Conservation (phyloP, 768 basidiomycete species). For the Terana coerulea region DNA sequence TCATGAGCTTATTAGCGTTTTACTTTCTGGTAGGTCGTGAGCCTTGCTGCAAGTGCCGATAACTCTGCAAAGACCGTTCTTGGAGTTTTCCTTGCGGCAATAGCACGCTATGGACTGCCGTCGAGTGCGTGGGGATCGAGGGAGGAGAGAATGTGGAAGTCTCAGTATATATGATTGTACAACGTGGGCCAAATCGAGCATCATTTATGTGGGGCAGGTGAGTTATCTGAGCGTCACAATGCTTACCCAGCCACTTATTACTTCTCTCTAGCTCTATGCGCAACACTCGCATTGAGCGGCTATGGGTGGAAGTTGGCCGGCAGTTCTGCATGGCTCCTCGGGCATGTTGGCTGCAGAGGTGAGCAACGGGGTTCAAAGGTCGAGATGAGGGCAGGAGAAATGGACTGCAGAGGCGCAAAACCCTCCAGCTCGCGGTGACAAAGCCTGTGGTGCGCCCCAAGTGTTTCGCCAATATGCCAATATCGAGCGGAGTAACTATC, state of each 20-base stretch:
- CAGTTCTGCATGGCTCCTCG: constrained; percentile 39
- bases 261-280: constrained; percentile 28
- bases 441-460: too few relatives aligned
- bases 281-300: constrained; percentile 41
- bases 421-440: too few relatives aligned
- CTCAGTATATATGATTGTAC: constrained; percentile 25
- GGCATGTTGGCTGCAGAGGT: constrained; percentile 41
- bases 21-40: constrained; percentile 17
- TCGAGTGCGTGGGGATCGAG: constrained; percentile 26
- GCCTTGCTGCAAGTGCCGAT: constrained; percentile 20
- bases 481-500: too few relatives aligned
- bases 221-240: constrained; percentile 1
- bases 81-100: constrained; percentile 18
- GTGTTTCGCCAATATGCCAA: too few relatives aligned
- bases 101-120: constrained; percentile 16
- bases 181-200: constrained; percentile 18
- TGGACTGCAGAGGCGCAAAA: too few relatives aligned
- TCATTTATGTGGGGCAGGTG: constrained; percentile 29
- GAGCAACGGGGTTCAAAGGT: too few relatives aligned
- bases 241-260: background rate
- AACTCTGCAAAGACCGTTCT: constrained; percentile 26
- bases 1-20: background rate
- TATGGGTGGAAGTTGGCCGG: constrained; percentile 41
- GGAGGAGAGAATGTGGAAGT: constrained; percentile 29
- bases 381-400: too few relatives aligned